Conservation (phyloP, 169 alveolate species). For the Eimeria maxima region DNA sequence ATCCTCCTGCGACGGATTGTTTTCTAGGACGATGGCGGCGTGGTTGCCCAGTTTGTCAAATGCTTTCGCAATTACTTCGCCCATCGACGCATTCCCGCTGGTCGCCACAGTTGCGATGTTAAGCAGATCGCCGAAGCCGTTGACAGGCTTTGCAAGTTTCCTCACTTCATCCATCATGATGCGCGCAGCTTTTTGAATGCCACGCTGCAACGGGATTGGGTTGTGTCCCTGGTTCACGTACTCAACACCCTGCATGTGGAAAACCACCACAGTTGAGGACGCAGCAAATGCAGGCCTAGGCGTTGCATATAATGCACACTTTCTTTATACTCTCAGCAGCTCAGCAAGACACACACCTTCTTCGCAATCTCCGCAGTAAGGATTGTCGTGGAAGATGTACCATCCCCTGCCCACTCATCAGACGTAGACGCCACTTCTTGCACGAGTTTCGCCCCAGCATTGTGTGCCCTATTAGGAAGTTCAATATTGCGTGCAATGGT, state of each 20-base stretch:
- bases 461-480: slow-evolving; percentile 90
- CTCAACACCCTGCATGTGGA: slow-evolving; percentile 89
- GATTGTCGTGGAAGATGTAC: slow-evolving; percentile 95
- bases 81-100: slow-evolving; percentile 93
- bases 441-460: slow-evolving; percentile 94
- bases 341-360: slow-evolving; percentile 56
- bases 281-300: not conserved
- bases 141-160: slow-evolving; percentile 91
- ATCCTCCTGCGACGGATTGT: slow-evolving; percentile 93
- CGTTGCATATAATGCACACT: not conserved
- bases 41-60: slow-evolving; percentile 93
- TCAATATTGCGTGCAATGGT: slow-evolving; percentile 94
- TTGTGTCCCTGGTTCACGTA: slow-evolving; percentile 94
- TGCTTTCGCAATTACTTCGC: slow-evolving; percentile 93
- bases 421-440: slow-evolving; percentile 94
- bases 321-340: not conserved
- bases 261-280: not conserved
- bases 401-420: slow-evolving; percentile 95
- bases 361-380: slow-evolving; percentile 93
- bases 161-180: slow-evolving; percentile 91
- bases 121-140: slow-evolving; percentile 90
- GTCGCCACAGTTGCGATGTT: slow-evolving; percentile 95
- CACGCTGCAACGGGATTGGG: slow-evolving; percentile 93
- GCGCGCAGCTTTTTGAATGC: slow-evolving; percentile 92
- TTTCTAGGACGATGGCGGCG: slow-evolving; percentile 93